Conservation (phyloP, 257 asterid species). For the Jaltomata sinuosa region DNA sequence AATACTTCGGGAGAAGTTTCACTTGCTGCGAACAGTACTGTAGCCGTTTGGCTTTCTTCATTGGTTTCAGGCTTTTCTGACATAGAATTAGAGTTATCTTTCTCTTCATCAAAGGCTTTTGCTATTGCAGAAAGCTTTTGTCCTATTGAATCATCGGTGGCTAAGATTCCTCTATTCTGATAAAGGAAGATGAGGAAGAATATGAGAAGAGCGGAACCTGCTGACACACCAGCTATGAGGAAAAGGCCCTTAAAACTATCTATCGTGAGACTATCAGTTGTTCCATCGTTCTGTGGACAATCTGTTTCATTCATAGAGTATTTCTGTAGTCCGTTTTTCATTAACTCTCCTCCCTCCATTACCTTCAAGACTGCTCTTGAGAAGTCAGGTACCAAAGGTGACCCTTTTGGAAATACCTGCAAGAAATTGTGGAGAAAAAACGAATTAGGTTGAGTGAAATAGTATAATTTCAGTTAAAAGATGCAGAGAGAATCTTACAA, state of each 20-base stretch:
- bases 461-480: neutral
- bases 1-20: neutral
- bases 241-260: slow-evolving; percentile 38
- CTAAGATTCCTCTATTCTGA: slow-evolving; percentile 18
- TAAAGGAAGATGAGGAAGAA: slow-evolving; percentile 22
- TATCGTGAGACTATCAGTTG: slow-evolving; percentile 13
- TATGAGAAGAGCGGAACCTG: slow-evolving; percentile 23
- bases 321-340: slow-evolving; percentile 11
- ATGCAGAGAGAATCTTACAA: slow-evolving; percentile 21
- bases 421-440: neutral
- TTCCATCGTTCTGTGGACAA: neutral
- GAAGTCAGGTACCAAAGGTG: slow-evolving; percentile 35
- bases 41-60: neutral
- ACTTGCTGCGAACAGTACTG: neutral
- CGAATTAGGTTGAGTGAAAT: neutral
- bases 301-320: slow-evolving; percentile 17
- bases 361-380: slow-evolving; percentile 36
- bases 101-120: slow-evolving; percentile 20
- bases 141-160: slow-evolving; percentile 16
- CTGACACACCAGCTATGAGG: slow-evolving; percentile 24
- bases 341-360: slow-evolving; percentile 24
- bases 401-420: slow-evolving; percentile 41
- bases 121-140: slow-evolving; percentile 25
- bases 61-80: neutral
- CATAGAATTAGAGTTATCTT: neutral